Evolutionary conservation across 208 protist species (phyloP).

Genomic region (Jaenimonas drosophilae): DNA sequence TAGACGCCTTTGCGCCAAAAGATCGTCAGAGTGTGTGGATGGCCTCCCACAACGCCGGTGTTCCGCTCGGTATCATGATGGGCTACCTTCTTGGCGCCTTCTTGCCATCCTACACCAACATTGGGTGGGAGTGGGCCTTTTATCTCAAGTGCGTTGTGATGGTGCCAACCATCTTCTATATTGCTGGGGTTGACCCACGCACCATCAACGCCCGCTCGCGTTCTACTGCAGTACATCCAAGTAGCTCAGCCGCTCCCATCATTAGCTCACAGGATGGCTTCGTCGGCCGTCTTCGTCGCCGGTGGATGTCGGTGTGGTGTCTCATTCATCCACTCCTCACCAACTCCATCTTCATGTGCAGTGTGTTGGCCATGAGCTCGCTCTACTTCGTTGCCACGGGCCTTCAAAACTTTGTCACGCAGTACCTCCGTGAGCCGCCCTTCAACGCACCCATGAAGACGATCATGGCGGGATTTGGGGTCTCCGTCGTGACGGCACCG

Average conservation of each 20-base stretch:
- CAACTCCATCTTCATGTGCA: conserved; percentile 69
- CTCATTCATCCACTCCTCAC: conserved; percentile 17
- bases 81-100: conserved; percentile 78
- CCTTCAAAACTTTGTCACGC: conserved; percentile 88
- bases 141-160: conserved; percentile 72
- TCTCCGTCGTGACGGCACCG: conserved; percentile 65
- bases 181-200: conserved; percentile 31
- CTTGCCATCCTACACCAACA: conserved; percentile 31
- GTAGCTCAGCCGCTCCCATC: neutral
- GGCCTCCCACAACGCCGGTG: conserved; percentile 85
- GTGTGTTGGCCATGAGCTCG: conserved; percentile 67
- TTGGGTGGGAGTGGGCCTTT: conserved; percentile 77
- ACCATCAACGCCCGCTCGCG: conserved; percentile 37
- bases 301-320: conserved; percentile 12
- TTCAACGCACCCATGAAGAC: conserved; percentile 75
- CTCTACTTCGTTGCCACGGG: conserved; percentile 90
- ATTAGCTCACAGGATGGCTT: neutral
- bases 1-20: conserved; percentile 86
- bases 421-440: conserved; percentile 67
- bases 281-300: conserved; percentile 1
- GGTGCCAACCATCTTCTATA: conserved; percentile 50
- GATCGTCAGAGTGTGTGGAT: conserved; percentile 80
- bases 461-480: conserved; percentile 78
- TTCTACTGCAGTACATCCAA: neutral
- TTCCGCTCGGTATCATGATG: conserved; percentile 87